Percentiles rank a stretch among this genome's conserved stretches.
Conservation (phyloP, 768 basidiomycete species). For the Lactarius vividus region DNA sequence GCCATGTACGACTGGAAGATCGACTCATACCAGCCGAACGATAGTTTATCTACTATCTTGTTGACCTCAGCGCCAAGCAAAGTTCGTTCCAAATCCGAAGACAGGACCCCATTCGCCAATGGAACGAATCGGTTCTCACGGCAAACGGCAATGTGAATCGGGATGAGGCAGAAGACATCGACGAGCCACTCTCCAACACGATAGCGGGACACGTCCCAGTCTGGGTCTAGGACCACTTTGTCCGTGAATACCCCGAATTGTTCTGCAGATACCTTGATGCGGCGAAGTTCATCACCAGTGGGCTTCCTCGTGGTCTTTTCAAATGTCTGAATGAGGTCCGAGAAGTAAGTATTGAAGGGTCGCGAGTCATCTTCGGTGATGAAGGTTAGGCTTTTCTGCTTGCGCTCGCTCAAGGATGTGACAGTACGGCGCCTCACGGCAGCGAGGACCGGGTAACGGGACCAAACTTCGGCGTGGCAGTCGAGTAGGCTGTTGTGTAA, state of each 20-base stretch:
- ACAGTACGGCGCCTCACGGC: slow-evolving; percentile 16
- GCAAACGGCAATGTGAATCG: slow-evolving; percentile 60
- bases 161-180: slow-evolving; percentile 58
- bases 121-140: slow-evolving; percentile 61
- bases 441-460: slow-evolving; percentile 17
- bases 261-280: slow-evolving; percentile 37
- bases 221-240: slow-evolving; percentile 13
- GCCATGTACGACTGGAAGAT: slow-evolving; percentile 63
- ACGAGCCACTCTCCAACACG: slow-evolving; percentile 61
- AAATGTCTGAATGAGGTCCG: slow-evolving; percentile 44
- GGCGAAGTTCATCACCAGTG: slow-evolving; percentile 43
- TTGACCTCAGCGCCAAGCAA: slow-evolving; percentile 59
- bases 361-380: slow-evolving; percentile 40
- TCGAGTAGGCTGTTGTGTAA: slow-evolving; percentile 39
- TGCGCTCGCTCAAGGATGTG: slow-evolving; percentile 31
- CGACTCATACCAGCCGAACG: slow-evolving; percentile 65
- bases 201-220: slow-evolving; percentile 38
- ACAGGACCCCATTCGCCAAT: slow-evolving; percentile 55
- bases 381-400: slow-evolving; percentile 41
- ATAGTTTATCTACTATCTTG: slow-evolving; percentile 52
- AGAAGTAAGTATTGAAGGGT: slow-evolving; percentile 44
- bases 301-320: slow-evolving; percentile 54
- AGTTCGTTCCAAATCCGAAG: slow-evolving; percentile 47
- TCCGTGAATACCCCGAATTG: slow-evolving; percentile 34
- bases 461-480: slow-evolving; percentile 21